Evolutionary conservation across 805 yeast species (phyloP).

Genomic region (Saturnispora sekii): DNA sequence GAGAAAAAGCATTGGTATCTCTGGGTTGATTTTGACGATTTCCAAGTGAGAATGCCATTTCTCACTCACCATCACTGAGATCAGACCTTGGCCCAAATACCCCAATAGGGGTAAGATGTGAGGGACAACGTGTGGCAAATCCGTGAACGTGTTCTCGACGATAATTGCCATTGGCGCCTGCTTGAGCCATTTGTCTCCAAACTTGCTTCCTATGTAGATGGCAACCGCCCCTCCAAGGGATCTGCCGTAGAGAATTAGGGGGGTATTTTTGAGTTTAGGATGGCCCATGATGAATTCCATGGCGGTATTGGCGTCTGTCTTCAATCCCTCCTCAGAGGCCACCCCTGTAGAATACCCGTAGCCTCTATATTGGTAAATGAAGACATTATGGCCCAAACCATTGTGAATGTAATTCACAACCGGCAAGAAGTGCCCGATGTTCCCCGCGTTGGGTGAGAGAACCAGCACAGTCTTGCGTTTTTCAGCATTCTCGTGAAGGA

Average conservation of each 20-base stretch:
- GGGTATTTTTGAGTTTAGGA: conserved; percentile 39
- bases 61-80: conserved; percentile 28
- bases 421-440: conserved; percentile 85
- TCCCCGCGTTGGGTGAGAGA: conserved; percentile 85
- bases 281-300: conserved; percentile 49
- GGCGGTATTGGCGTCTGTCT: conserved; percentile 69
- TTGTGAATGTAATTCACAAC: conserved; percentile 61
- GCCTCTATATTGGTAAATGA: conserved; percentile 84
- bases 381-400: conserved; percentile 60
- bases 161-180: conserved; percentile 33
- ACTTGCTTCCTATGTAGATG: conserved; percentile 62
- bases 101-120: conserved; percentile 62
- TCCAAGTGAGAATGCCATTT: conserved; percentile 70
- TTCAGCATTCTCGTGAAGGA: conserved; percentile 42
- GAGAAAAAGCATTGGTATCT: conserved; percentile 59
- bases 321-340: conserved; percentile 72
- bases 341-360: conserved; percentile 74
- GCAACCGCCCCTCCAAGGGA: conserved; percentile 95
- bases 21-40: conserved; percentile 39
- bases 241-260: conserved; percentile 70
- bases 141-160: conserved; percentile 79
- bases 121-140: conserved; percentile 61
- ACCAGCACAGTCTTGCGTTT: conserved; percentile 63
- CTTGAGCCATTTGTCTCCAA: conserved; percentile 25
- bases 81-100: conserved; percentile 31